Evolutionary conservation across 108 stramenopile genomes (phyloP).

Genomic region (Cyclotella cryptica): DNA sequence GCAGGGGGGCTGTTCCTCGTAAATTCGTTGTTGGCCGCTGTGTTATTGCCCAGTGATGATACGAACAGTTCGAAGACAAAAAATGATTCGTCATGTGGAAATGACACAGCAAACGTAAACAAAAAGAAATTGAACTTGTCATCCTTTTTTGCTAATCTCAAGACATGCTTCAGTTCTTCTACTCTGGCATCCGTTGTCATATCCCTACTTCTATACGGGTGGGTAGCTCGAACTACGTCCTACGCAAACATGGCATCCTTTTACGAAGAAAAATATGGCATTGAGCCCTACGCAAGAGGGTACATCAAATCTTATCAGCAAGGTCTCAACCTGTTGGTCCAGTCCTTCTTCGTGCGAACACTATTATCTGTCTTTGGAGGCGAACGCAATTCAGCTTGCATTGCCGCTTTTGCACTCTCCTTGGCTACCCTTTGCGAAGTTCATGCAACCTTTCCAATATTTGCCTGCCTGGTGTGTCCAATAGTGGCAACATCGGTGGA

Average conservation of each 20-base stretch:
- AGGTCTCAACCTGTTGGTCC: conserved; percentile 61
- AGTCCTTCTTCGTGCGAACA: conserved; percentile 61
- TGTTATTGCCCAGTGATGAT: conserved; percentile 55
- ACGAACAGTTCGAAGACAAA: neutral
- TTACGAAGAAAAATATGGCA: conserved; percentile 82
- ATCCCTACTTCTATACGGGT: conserved; percentile 59
- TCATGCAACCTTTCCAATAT: conserved; percentile 44
- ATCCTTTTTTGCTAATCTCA: conserved; percentile 58
- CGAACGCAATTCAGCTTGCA: conserved; percentile 52
- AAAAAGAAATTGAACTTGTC: conserved; percentile 25
- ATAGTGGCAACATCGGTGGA: conserved; percentile 57
- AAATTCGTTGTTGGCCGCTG: conserved; percentile 62
- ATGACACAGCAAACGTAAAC: conserved; percentile 12
- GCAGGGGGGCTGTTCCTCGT: conserved; percentile 66
- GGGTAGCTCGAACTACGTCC: conserved; percentile 68
- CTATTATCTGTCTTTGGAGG: conserved; percentile 57
- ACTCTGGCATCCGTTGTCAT: conserved; percentile 63
- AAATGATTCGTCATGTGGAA: neutral
- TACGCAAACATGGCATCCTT: conserved; percentile 73
- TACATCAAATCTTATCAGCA: conserved; percentile 77
- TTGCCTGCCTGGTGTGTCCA: conserved; percentile 61
- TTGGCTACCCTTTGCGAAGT: conserved; percentile 57
- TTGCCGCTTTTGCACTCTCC: conserved; percentile 56
- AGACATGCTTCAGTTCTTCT: conserved; percentile 61
- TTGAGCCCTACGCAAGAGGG: conserved; percentile 74